phyloP scores from a whole-genome alignment of 2,329 filamentous ascomycete genomes.

The Pyricularia sp. region DNA sequence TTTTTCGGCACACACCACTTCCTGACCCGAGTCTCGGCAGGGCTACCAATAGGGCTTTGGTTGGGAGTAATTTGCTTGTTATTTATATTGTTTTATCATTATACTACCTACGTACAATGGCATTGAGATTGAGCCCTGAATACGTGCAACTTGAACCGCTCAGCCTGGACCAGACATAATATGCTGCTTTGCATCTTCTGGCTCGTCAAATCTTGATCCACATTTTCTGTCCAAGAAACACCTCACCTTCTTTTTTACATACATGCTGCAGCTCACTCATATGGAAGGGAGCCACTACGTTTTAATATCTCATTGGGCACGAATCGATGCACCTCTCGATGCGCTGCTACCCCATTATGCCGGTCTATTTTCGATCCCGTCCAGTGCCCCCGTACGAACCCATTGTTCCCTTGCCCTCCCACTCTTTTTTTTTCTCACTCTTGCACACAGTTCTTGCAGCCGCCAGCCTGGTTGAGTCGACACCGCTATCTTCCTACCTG shows the following conservation, averaged over 20 bases:
- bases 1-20: neutral
- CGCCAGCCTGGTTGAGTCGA: neutral
- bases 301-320: slow-evolving; percentile 12
- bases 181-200: neutral
- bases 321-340: slow-evolving; percentile 4
- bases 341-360: slow-evolving; percentile 11
- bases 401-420: neutral
- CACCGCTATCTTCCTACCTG: neutral
- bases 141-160: neutral
- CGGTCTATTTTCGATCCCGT: slow-evolving; percentile 11
- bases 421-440: neutral
- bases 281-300: slow-evolving; percentile 2
- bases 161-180: neutral
- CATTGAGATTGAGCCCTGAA: neutral
- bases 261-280: slow-evolving; percentile 7
- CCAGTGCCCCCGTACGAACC: neutral
- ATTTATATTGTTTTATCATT: neutral
- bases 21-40: neutral
- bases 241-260: slow-evolving; percentile 4
- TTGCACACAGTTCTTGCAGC: neutral
- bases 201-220: neutral
- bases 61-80: neutral
- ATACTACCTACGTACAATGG: no score
- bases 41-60: neutral
- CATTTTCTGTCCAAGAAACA: neutral